Evolutionary conservation across 768 basidiomycete genomes (phyloP).

Genomic region (Tylopilus vinaceipallidus): DNA sequence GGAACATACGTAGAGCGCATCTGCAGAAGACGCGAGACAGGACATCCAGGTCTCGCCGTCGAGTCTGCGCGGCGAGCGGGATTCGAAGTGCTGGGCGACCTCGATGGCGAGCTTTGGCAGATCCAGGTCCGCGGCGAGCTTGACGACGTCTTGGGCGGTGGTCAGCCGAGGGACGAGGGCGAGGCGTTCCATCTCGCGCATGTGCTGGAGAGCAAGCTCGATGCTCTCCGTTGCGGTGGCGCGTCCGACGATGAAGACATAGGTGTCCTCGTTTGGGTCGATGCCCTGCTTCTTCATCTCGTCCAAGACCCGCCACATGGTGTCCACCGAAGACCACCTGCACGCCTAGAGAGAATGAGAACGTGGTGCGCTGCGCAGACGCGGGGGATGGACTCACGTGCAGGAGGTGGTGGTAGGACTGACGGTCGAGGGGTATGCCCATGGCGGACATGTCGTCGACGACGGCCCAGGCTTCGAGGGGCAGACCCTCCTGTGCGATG

Average conservation of each 20-base stretch:
- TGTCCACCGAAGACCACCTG: constrained; percentile 34
- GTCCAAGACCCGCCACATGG: constrained; percentile 50
- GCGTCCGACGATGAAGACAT: constrained; percentile 50
- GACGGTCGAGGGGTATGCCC: constrained; percentile 46
- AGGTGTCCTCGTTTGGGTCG: constrained; percentile 51
- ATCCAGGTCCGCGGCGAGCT: constrained; percentile 50
- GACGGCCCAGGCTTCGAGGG: constrained; percentile 59
- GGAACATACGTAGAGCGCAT: constrained; percentile 61
- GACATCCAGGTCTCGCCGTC: constrained; percentile 58
- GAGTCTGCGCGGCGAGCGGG: constrained; percentile 49
- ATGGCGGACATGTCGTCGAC: constrained; percentile 64
- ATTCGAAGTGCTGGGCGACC: constrained; percentile 60
- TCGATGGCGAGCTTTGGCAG: constrained; percentile 71
- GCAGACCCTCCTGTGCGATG: constrained; percentile 41
- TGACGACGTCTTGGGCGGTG: constrained; percentile 52
- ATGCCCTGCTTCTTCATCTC: constrained; percentile 53
- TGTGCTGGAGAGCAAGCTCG: constrained; percentile 61
- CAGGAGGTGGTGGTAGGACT: constrained; percentile 59
- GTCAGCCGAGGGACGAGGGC: constrained; percentile 50
- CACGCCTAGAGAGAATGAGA: constrained; percentile 42
- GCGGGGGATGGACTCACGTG: constrained; percentile 41
- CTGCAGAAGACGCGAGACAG: constrained; percentile 64
- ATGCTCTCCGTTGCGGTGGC: constrained; percentile 48
- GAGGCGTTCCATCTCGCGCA: constrained; percentile 55
- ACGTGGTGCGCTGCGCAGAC: constrained; percentile 7